Conservation (phyloP, 148 eudicot genomes). For the Pharnaceum exiguum region DNA sequence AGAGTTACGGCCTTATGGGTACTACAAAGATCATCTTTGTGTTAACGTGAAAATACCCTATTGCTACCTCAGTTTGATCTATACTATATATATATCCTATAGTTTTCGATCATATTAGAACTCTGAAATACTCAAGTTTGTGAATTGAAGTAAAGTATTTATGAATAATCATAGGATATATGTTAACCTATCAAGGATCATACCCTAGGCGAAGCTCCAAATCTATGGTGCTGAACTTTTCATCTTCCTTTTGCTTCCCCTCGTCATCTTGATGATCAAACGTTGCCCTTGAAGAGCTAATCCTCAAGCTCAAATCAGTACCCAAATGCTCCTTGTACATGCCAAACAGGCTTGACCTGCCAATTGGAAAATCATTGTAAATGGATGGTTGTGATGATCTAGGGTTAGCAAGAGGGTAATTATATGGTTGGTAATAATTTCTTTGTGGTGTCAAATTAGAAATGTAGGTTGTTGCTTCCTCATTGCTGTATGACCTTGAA, state of each 20-base stretch:
- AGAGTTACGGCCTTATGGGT: too few relatives aligned
- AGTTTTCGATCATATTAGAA: too few relatives aligned
- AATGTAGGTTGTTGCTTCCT: slow-evolving; percentile 5
- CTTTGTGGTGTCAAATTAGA: slow-evolving; percentile 15
- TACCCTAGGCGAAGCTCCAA: slow-evolving; percentile 61
- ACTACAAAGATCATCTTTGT: too few relatives aligned
- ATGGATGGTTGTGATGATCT: slow-evolving; percentile 3
- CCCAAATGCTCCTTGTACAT: slow-evolving; percentile 24
- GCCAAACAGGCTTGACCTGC: slow-evolving; percentile 11
- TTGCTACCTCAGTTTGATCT: too few relatives aligned
- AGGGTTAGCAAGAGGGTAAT: slow-evolving; percentile 22
- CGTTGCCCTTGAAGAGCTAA: slow-evolving; percentile 5
- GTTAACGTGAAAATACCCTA: too few relatives aligned
- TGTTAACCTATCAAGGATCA: slow-evolving; percentile 11
- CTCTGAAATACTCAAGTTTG: too few relatives aligned
- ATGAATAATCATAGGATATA: too few relatives aligned
- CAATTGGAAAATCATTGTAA: slow-evolving; percentile 3
- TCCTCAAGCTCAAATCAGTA: slow-evolving; percentile 30
- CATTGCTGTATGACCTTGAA: background rate
- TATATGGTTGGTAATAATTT: slow-evolving; percentile 24
- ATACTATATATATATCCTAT: too few relatives aligned
- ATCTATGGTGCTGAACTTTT: slow-evolving; percentile 27
- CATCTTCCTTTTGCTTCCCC: slow-evolving; percentile 4
- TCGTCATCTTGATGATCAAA: background rate
- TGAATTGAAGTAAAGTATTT: too few relatives aligned